Percentiles rank a stretch among this genome's conserved stretches.
Conservation (phyloP, 768 basidiomycete species). For the Krasilnikovozyma curviuscula region DNA sequence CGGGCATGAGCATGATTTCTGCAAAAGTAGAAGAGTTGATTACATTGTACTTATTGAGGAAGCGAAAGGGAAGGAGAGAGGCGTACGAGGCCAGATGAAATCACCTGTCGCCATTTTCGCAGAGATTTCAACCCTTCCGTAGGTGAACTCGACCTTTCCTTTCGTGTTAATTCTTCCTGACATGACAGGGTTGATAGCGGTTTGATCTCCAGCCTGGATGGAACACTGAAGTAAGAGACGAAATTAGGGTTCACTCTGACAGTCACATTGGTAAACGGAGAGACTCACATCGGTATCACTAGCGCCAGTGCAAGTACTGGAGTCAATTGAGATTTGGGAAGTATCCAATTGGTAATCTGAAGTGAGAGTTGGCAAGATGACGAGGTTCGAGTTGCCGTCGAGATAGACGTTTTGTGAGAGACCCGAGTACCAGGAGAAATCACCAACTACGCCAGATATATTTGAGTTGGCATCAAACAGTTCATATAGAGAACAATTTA, state of each 20-base stretch:
- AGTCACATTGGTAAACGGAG: not conserved
- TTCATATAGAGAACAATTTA: not conserved
- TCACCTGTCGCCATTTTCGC: slow-evolving; percentile 15
- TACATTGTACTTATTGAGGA: too few relatives aligned
- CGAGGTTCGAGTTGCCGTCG: slow-evolving; percentile 43
- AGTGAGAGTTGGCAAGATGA: slow-evolving; percentile 69
- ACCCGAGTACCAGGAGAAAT: too few relatives aligned
- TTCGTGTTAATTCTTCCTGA: not conserved
- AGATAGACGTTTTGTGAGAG: not conserved
- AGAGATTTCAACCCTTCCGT: slow-evolving; percentile 2
- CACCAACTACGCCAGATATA: not conserved
- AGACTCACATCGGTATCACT: not conserved
- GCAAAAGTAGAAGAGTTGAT: too few relatives aligned
- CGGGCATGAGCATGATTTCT: slow-evolving; percentile 6
- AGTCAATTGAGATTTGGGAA: too few relatives aligned
- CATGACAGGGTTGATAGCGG: not conserved
- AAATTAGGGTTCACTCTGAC: not conserved
- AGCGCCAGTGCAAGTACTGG: not conserved
- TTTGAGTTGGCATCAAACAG: not conserved
- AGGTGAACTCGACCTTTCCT: slow-evolving; percentile 2
- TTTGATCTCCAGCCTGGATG: not conserved
- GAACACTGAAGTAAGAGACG: too few relatives aligned
- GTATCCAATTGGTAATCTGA: slow-evolving; percentile 39
- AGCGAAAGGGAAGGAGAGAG: not conserved
- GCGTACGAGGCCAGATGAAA: slow-evolving; percentile 29